A percentile compares a stretch with the other conserved stretches of the same genome.
These are phyloP conservation scores for Pleurotus tuber-regium DNA, from an alignment of 768 basidiomycete genomes.

Conservation along the genomic window DNA sequence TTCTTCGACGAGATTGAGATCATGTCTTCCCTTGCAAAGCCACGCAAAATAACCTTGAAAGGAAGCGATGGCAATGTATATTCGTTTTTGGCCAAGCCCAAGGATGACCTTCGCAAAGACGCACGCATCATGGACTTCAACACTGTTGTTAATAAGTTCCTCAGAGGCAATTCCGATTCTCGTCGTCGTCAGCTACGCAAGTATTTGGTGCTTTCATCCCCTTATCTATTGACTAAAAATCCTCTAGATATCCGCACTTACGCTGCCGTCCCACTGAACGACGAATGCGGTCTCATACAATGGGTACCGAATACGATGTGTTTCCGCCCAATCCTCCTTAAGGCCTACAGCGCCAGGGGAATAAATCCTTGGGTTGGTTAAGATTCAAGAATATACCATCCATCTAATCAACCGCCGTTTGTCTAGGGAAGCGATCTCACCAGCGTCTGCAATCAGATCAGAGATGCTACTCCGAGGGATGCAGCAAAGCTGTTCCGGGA, in stretches of 20 bases:
- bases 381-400: neutral
- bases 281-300: slow-evolving; percentile 96
- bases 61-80: slow-evolving; percentile 84
- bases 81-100: slow-evolving; percentile 93
- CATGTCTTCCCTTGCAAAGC: slow-evolving; percentile 89
- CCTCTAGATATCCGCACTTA: slow-evolving; percentile 90
- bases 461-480: slow-evolving; percentile 45
- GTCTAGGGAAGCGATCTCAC: slow-evolving; percentile 43
- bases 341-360: slow-evolving; percentile 54
- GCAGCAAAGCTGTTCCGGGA: slow-evolving; percentile 49
- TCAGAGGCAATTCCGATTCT: slow-evolving; percentile 93
- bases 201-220: slow-evolving; percentile 26
- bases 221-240: neutral
- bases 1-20: slow-evolving; percentile 83
- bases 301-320: slow-evolving; percentile 96
- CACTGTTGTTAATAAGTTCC: slow-evolving; percentile 92
- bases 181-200: slow-evolving; percentile 85
- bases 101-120: slow-evolving; percentile 96
- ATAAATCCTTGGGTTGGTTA: slow-evolving; percentile 40
- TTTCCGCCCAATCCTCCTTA: slow-evolving; percentile 70
- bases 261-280: slow-evolving; percentile 96
- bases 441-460: slow-evolving; percentile 48
- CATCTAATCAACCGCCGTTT: slow-evolving; percentile 1
- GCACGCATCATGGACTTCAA: slow-evolving; percentile 98
- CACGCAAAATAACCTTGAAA: slow-evolving; percentile 83